Evolutionary conservation across 768 basidiomycete genomes (phyloP).

Genomic region (Mycena capillaripes): DNA sequence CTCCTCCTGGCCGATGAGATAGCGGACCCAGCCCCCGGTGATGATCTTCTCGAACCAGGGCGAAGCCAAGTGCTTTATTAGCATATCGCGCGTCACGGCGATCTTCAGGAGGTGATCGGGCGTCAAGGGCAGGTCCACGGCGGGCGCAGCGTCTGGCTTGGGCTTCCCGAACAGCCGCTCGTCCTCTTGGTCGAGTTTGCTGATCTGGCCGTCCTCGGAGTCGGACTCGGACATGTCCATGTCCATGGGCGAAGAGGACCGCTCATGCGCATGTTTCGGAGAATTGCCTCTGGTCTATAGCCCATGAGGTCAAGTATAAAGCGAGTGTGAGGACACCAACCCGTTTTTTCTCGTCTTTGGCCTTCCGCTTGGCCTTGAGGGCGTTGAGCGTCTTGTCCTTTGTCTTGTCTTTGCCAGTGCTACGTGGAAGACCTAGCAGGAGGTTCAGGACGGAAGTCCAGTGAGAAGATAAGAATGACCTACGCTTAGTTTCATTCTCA

Average conservation of each 20-base stretch:
- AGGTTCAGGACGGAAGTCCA: constrained; percentile 55
- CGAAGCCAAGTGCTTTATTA: constrained; percentile 79
- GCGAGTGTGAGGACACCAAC: constrained; percentile 56
- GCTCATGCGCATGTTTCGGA: constrained; percentile 64
- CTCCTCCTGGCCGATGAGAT: constrained; percentile 77
- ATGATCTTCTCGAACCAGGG: constrained; percentile 89
- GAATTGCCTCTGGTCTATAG: constrained; percentile 64
- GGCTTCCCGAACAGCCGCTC: constrained; percentile 67
- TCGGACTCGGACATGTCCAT: constrained; percentile 86
- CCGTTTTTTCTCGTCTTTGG: constrained; percentile 89
- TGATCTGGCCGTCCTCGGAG: constrained; percentile 87
- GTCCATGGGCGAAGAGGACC: constrained; percentile 86
- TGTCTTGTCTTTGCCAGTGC: constrained; percentile 82
- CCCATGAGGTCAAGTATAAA: no score
- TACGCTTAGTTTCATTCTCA: constrained; percentile 76
- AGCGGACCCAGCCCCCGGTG: constrained; percentile 88
- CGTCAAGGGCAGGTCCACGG: constrained; percentile 62
- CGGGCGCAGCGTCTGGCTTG: background rate
- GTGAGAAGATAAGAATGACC: constrained; percentile 60
- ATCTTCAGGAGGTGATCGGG: constrained; percentile 73
- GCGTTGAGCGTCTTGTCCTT: constrained; percentile 88
- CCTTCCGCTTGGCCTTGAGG: constrained; percentile 87
- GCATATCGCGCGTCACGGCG: constrained; percentile 74
- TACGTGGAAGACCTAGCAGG: constrained; percentile 21
- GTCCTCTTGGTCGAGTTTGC: constrained; percentile 80